Conservation (phyloP, 768 basidiomycete species). For the Filobasidium floriforme region DNA sequence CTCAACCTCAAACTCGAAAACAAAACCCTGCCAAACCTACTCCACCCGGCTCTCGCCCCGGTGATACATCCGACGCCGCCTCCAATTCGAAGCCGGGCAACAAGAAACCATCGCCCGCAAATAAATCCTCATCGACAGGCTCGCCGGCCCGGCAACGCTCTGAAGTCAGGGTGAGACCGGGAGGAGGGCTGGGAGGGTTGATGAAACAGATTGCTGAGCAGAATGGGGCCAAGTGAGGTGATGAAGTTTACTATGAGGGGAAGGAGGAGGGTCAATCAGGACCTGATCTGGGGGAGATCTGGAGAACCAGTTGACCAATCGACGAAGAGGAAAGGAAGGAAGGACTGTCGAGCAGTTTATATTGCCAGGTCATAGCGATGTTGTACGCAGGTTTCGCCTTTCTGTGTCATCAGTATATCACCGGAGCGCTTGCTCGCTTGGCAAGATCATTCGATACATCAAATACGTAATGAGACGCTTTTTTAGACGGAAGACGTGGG, state of each 20-base stretch:
- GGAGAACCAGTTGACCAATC: too few relatives aligned
- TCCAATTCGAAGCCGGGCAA: background rate
- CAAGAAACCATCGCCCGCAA: background rate
- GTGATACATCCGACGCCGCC: background rate
- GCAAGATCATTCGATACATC: too few relatives aligned
- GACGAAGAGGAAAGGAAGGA: too few relatives aligned
- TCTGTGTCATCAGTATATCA: too few relatives aligned
- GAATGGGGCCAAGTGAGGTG: slow-evolving; percentile 1
- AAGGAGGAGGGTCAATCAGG: background rate
- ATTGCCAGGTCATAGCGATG: too few relatives aligned
- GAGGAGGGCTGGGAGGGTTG: slow-evolving; percentile 16
- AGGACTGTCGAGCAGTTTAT: too few relatives aligned
- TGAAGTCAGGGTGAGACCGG: slow-evolving; percentile 15
- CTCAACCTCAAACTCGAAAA: background rate
- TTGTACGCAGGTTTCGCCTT: too few relatives aligned
- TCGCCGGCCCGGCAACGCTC: slow-evolving; percentile 2
- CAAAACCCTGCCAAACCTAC: background rate
- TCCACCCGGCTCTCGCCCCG: background rate
- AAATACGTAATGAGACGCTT: too few relatives aligned
- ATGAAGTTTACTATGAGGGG: background rate
- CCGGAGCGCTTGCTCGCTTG: too few relatives aligned
- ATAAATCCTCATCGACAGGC: background rate
- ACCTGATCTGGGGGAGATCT: too few relatives aligned
- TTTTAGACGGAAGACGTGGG: too few relatives aligned
- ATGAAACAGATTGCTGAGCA: slow-evolving; percentile 18